Evolutionary conservation across 1,284 basidiomycete genomes (phyloP).

Genomic region (Sanguinoderma infundibulare): DNA sequence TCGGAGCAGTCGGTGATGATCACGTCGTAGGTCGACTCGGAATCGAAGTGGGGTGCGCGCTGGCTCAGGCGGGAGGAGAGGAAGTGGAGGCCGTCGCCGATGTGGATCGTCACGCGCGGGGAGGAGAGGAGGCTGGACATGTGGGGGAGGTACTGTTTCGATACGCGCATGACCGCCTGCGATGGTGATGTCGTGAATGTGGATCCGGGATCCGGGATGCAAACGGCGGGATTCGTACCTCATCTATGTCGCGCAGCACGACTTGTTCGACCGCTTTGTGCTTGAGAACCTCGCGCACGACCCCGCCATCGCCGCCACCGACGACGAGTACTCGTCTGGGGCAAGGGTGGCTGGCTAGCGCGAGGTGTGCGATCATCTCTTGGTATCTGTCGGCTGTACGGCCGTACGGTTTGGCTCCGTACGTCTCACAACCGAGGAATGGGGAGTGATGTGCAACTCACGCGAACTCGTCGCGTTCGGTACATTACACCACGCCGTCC

Average conservation of each 20-base stretch:
- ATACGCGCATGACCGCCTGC: constrained; percentile 90
- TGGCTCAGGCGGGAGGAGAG: constrained; percentile 31
- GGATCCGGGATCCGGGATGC: background rate
- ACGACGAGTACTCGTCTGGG: constrained; percentile 96
- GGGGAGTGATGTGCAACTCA: constrained; percentile 52
- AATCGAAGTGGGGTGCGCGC: constrained; percentile 70
- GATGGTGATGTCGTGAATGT: constrained; percentile 32
- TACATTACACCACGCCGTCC: constrained; percentile 96
- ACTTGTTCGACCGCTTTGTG: constrained; percentile 91
- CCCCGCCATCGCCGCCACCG: constrained; percentile 95
- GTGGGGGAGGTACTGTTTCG: constrained; percentile 90
- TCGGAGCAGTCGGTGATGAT: constrained; percentile 99
- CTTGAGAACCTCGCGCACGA: constrained; percentile 96
- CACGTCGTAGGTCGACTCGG: constrained; percentile 92
- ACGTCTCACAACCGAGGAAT: background rate
- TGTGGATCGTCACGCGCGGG: constrained; percentile 84
- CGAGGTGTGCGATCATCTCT: constrained; percentile 98
- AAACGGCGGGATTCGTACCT: constrained; percentile 49
- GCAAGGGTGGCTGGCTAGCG: constrained; percentile 72
- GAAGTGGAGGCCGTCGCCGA: constrained; percentile 88
- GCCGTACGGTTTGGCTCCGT: background rate
- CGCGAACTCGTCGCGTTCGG: constrained; percentile 98
- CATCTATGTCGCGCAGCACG: constrained; percentile 98
- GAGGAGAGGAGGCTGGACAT: constrained; percentile 88
- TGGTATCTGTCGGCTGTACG: constrained; percentile 92